phyloP scores from a whole-genome alignment of 2,329 filamentous ascomycete genomes.

The Claviceps cyperi region DNA sequence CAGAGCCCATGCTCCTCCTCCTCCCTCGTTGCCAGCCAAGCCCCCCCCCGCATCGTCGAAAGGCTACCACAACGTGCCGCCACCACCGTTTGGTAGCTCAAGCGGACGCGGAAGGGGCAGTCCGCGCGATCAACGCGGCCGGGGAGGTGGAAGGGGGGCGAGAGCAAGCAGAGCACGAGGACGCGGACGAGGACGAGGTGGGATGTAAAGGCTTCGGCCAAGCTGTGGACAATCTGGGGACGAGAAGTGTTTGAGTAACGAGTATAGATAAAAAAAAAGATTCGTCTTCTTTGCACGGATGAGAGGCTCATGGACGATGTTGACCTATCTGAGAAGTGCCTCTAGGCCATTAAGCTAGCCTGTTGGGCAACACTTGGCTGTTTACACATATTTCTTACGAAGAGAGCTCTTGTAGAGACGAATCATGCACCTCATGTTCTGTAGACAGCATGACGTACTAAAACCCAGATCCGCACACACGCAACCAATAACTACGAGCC shows the following conservation, averaged over 20 bases:
- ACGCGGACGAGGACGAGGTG: conserved; percentile 11
- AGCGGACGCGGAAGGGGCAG: conserved; percentile 11
- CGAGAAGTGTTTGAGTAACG: background rate
- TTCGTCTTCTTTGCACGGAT: background rate
- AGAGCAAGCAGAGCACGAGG: conserved; percentile 6
- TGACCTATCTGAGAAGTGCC: no score
- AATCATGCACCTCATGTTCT: no score
- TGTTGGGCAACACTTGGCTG: background rate
- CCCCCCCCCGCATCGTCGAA: conserved; percentile 15
- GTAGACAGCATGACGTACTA: no score
- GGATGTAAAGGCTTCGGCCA: background rate
- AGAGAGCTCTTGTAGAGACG: no score
- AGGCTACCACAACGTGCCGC: conserved; percentile 16
- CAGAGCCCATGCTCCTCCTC: conserved; percentile 11
- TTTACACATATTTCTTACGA: no score
- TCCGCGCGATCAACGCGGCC: conserved; percentile 10
- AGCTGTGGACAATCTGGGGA: background rate
- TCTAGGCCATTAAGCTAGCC: no score
- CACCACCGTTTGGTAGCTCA: conserved; percentile 5
- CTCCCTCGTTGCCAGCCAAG: conserved; percentile 16
- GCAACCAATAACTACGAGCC: no score
- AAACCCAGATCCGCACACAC: no score
- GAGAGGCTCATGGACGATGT: no score
- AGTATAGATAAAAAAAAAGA: background rate
- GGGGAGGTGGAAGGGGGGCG: conserved; percentile 15